Base-by-base conservation (phyloP, 78 protist species). In the Bigelowiella natans region DNA sequence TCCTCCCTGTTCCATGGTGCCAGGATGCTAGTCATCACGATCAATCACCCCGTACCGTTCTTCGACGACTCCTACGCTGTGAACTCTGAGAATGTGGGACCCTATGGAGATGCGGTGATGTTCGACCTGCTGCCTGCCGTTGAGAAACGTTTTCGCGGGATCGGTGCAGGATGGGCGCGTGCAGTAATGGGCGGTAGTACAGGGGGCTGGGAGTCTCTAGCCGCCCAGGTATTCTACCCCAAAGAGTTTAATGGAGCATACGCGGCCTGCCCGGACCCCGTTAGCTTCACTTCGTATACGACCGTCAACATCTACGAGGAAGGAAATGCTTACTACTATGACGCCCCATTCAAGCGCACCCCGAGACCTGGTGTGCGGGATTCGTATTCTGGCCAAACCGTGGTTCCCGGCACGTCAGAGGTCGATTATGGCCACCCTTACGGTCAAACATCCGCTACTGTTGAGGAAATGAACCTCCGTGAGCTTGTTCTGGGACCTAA, bases 161-260 rank as follows among this genome's bases (percentile, higher is more conserved):
- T 86, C 39, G 88, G 88, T 0, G 40, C 1, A 0, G 88, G 88
- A 3, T 86, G 88, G 88, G 88, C 88, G 11, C 36, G 88, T 2
- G 88, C 73, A 28, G 18, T 86, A 38, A 1, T 86, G 3, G 88
- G 88, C 1, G 88, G 88, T 18, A 37, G 51, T 36, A 86, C 88
- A 1, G 88, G 88, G 73, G 88, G 88, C 18, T 86, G 88, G 88
- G 88, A 86, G 88, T 26, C 40, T 26, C n/a, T 86, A 11, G 88
- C 88, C 39, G 40, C 37, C 73, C 88, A 30, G 18, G 88, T 86
- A 28, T 26, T 86, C 36, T 86, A 86, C 18, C 88, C 88, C 0
- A 26, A 1, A 36, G 88, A 2, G 2, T 86, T 86, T 40, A 86
- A 86, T 40, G 31, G 2, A 2, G 88, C 39, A 38, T 36, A 2